Base-by-base conservation (phyloP, 176 grass and related monocot species). In the Typha latifolia region DNA sequence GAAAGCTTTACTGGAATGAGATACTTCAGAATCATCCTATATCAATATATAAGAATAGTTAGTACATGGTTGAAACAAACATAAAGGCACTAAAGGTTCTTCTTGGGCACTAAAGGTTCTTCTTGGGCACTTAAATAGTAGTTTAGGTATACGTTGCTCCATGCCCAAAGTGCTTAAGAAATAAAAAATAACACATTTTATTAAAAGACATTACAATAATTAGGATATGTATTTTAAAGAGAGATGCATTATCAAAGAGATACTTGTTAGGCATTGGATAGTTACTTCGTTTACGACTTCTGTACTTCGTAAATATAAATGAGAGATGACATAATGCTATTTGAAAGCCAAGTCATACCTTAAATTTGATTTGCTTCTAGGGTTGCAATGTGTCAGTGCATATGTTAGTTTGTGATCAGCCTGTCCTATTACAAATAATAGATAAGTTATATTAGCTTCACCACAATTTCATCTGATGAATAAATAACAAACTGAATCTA, bases 351-450 rank as follows among this genome's bases (percentile, higher is more conserved):
- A 73, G n/a, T 6, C 14, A 14, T 79, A 94, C 95, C 95, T 90
- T 79, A 93, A 69, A 65, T 93, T 99, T 85, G 65, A 73, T 66
- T 76, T 72, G 22, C 70, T 93, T 51, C 47, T 72, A 83, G 86
- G 50, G 84, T 90, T 82, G 78, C 84, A 93, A 81, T 85, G 63
- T 69, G 50, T 72, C 73, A 99, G 74, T 57, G 89, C 89, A 83
- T 93, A 99, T 49, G 86, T 99, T 50, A 99, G 79, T 61, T 99
- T 99, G 73, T 93, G 83, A 72, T 99, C 85, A 49, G 94, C 94
- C 89, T 90, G 78, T 72, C 79, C 67, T 37, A 81, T 74, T 77
- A 66, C 57, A 83, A 62, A 47, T 68, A 4, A 53, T 57, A 18
- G 64, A 82, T 71, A 79, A 11, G 15, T 77, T 56, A 18, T 73